These are phyloP conservation scores for Strobilomyces dryophilus DNA, from an alignment of 768 basidiomycete genomes.

Conservation along the genomic window DNA sequence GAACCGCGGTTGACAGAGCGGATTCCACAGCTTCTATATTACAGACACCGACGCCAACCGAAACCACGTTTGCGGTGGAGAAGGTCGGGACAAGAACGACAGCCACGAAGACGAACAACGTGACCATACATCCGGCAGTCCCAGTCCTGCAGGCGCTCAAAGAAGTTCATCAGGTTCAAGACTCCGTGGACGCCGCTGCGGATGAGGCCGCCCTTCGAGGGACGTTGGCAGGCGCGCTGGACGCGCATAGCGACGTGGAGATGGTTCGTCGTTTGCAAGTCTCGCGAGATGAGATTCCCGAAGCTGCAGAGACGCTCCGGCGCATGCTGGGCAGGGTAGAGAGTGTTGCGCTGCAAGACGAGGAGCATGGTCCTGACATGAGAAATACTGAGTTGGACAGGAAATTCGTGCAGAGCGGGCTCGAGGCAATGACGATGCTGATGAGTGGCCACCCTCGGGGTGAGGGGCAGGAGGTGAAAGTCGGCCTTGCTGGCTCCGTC, in stretches of 20 bases:
- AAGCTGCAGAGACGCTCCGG: constrained; percentile 22
- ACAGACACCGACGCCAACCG: constrained; percentile 12
- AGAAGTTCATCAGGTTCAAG: constrained; percentile 21
- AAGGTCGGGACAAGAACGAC: constrained; percentile 1
- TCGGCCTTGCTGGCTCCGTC: background rate
- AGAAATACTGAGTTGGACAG: constrained; percentile 35
- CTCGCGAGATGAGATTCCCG: constrained; percentile 18
- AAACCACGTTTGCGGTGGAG: constrained; percentile 5
- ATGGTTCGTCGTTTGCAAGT: constrained; percentile 24
- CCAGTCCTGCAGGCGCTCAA: constrained; percentile 5
- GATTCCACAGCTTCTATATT: no score
- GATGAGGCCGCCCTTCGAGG: constrained; percentile 23
- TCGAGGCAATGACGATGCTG: constrained; percentile 66
- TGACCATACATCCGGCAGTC: background rate
- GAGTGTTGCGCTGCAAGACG: background rate
- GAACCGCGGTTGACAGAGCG: background rate
- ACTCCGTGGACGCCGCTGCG: constrained; percentile 18
- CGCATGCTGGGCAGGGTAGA: constrained; percentile 10
- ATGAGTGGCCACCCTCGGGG: constrained; percentile 28
- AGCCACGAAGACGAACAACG: background rate
- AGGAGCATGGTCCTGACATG: background rate
- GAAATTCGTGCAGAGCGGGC: constrained; percentile 68
- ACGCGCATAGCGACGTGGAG: constrained; percentile 14
- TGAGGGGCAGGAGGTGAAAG: background rate
- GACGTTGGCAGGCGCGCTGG: constrained; percentile 13